A percentile compares a stretch with the other conserved stretches of the same genome.
phyloP scores from a whole-genome alignment of 352 stramenopile species.

The Globisporangium recalcitrans region DNA sequence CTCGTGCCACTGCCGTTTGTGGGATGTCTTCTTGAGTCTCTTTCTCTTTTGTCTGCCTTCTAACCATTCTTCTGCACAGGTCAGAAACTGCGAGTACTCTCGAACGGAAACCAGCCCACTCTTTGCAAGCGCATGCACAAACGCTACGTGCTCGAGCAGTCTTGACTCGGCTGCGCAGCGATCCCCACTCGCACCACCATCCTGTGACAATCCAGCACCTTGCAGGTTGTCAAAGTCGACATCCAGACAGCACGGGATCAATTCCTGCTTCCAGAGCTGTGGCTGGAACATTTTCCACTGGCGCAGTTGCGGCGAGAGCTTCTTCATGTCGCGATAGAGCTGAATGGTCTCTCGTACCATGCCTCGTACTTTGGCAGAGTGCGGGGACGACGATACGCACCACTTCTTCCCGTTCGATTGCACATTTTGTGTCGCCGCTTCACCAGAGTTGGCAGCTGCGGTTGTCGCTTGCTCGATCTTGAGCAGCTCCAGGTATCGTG shows the following conservation, averaged over 20 bases:
- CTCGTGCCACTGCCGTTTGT: slow-evolving; percentile 1
- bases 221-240: slow-evolving; percentile 13
- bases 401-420: not conserved
- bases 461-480: slow-evolving; percentile 16
- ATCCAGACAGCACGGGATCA: slow-evolving; percentile 34
- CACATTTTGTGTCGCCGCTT: not conserved
- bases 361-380: slow-evolving; percentile 14
- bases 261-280: slow-evolving; percentile 28
- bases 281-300: slow-evolving; percentile 34
- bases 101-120: slow-evolving; percentile 14
- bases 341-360: slow-evolving; percentile 26
- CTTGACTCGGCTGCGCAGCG: not conserved
- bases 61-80: slow-evolving; percentile 21
- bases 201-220: no score
- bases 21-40: not conserved
- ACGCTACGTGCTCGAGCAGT: slow-evolving; percentile 16
- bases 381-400: not conserved
- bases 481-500: slow-evolving; percentile 19
- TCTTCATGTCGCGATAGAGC: slow-evolving; percentile 14
- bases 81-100: slow-evolving; percentile 28
- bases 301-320: slow-evolving; percentile 23
- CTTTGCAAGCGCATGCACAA: slow-evolving; percentile 27
- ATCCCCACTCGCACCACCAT: not conserved
- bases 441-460: not conserved
- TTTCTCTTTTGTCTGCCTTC: slow-evolving; percentile 1